Evolutionary conservation across 148 eudicot species (phyloP), one percentile per base, ranked within the genome.

Genomic region (Diospyros lotus): DNA sequence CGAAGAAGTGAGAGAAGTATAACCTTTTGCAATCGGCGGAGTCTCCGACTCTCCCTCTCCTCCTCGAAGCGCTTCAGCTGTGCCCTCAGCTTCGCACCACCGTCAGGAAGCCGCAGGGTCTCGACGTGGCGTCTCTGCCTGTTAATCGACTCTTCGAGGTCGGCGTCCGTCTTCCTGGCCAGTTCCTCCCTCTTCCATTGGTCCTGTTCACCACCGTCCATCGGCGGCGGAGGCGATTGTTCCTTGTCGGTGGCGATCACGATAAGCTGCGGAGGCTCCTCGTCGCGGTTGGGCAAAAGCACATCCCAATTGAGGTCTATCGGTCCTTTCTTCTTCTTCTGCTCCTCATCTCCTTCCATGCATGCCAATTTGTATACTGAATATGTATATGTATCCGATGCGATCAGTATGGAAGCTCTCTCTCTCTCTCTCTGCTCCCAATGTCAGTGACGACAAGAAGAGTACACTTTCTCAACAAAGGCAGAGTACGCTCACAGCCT

Each of bases 11-110:
- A 14, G 10, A 42, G 55, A 4, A 58, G 15, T 63, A 62, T 28
- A 68, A 76, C 71, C 72, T 56, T 78, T 76, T 63, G 60, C 40
- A 40, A 54, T 5, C 55, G 78, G 28, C 3, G 11, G 9, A 52
- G 64, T 64, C 52, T 42, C 58, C 89, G 82, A 12, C 76, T 78
- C 7, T 74, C 68, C n/a, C 40, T 6, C 75, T 86, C 87, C 4
- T 64, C 77, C 64, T 77, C 7, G 3, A 12, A 15, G 5, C 56
- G 54, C 63, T 56, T 45, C 78, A 77, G 12, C 39, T 18, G 28
- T 14, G 58, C 70, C 71, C 52, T 77, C 1, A 81, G 45, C 55
- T 83, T 86, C 1, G 0, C 78, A 3, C 89, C 89, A 4, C 64
- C 64, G 65, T 86, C 89, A 3, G 45, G 14, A 18, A 73, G 50